Evolutionary conservation across 441 rosid species (phyloP), one percentile per base, ranked within the genome.

Genomic region (Biscutella laevigata): DNA sequence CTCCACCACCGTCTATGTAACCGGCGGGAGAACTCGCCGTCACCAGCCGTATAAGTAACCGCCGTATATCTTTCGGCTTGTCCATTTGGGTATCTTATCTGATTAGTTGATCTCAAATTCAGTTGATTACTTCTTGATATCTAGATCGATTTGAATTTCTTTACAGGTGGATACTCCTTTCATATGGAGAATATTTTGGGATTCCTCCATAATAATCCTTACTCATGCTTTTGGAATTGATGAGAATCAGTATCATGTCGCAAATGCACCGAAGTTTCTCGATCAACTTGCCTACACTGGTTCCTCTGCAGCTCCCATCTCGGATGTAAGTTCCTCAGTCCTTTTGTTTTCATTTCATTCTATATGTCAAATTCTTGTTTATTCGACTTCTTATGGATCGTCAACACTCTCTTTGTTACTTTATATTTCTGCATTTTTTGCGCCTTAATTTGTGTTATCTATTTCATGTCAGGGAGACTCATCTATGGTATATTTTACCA

Each of bases 401-500:
- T 35, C 34, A 11, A 16, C 4, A 35, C 8, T 35, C 9, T 35
- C n/a, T n/a, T n/a, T 35, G 39, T 35, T 2, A 35, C 17, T 30
- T 11, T 46, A 35, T 14, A 4, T 26, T 2, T 36, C 14, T 4
- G 10, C 27, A 17, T 26, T 26, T 26, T n/a, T n/a, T n/a, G n/a
- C n/a, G n/a, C n/a, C n/a, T n/a, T 14, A 7, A 14, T 14, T 35
- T 26, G 20, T 33, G n/a, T 15, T 48, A 21, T 28, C 9, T 8
- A 19, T 32, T 39, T 27, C 29, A 14, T 61, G 8, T 29, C n/a
- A 91, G 97, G 86, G 95, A 84, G 69, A 74, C 97, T 21, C 97
- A 88, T 69, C 44, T 86, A 50, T 88, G 97, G 97, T 86, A 77
- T 73, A 29, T 81, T 6, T 12, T 78, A 13, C 94, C 97, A 3